phyloP scores from a whole-genome alignment of 768 basidiomycete genomes.

The Dacryopinax spathularia region DNA sequence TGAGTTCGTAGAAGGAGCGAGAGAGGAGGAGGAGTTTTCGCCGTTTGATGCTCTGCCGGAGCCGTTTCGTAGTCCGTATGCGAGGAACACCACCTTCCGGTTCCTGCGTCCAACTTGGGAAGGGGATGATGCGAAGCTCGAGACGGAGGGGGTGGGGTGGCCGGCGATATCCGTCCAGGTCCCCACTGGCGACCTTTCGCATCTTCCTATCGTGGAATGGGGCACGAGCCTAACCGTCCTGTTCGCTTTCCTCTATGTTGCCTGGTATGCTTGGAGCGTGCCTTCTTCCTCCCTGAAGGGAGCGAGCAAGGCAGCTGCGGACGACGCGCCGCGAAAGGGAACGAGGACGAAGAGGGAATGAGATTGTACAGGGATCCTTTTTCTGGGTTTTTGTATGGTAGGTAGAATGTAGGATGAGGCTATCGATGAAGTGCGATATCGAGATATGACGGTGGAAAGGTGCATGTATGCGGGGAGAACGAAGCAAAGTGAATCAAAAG shows the following conservation, averaged over 20 bases:
- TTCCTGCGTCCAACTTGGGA: background rate
- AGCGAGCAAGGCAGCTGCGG: too few species aligned
- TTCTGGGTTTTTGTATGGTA: too few species aligned
- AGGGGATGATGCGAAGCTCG: too few species aligned
- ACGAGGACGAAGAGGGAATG: too few species aligned
- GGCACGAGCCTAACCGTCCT: constrained; percentile 8
- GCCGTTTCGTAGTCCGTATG: constrained; percentile 2
- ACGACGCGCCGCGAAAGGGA: too few species aligned
- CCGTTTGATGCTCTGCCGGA: background rate
- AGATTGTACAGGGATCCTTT: too few species aligned
- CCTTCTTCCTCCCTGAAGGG: background rate
- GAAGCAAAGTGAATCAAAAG: background rate
- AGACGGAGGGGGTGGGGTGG: background rate
- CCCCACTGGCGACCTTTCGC: constrained; percentile 7
- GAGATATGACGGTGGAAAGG: background rate
- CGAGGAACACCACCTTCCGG: background rate
- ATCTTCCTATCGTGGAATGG: constrained; percentile 8
- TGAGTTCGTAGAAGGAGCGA: background rate
- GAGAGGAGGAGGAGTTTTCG: background rate
- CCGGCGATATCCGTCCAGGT: constrained; percentile 4
- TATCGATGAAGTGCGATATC: too few species aligned
- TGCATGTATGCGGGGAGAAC: background rate
- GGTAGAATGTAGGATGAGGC: too few species aligned
- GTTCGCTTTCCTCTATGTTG: constrained; percentile 6
- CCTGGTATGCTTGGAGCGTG: background rate